Evolutionary conservation across 2,329 filamentous ascomycete species (phyloP).

Genomic region (Diplocarpon rosae): DNA sequence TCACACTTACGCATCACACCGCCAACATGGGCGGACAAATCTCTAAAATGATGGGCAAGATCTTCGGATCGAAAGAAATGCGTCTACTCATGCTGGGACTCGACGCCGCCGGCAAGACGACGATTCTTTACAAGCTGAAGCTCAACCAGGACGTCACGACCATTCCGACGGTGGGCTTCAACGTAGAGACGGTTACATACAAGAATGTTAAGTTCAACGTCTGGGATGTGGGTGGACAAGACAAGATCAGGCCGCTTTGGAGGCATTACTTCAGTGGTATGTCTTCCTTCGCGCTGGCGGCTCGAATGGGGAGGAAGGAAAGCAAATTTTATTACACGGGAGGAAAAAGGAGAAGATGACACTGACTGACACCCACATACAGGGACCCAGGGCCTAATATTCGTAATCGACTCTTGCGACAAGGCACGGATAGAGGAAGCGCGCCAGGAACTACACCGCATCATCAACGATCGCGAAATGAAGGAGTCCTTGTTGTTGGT

Average conservation of each 20-base stretch:
- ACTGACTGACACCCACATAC: constrained; percentile 8
- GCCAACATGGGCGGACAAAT: constrained; percentile 79
- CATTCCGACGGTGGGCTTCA: constrained; percentile 97
- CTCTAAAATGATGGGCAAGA: constrained; percentile 95
- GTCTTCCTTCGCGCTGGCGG: constrained; percentile 20
- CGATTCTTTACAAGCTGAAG: constrained; percentile 98
- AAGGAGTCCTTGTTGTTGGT: constrained; percentile 89
- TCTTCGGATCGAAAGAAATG: constrained; percentile 99
- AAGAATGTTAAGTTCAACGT: constrained; percentile 99
- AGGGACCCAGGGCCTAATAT: constrained; percentile 96
- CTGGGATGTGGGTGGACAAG: constrained; percentile 97
- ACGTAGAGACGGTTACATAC: constrained; percentile 97
- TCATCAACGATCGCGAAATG: constrained; percentile 97
- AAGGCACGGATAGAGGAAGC: constrained; percentile 87
- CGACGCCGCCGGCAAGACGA: constrained; percentile 97
- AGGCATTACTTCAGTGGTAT: constrained; percentile 87
- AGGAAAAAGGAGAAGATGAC: not conserved
- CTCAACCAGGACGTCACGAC: constrained; percentile 96
- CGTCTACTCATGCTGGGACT: constrained; percentile 95
- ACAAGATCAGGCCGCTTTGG: constrained; percentile 97
- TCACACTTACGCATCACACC: not conserved
- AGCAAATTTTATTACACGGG: too few species aligned
- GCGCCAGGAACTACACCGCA: constrained; percentile 84
- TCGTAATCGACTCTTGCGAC: constrained; percentile 95
- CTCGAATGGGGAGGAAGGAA: not conserved